Evolutionary conservation across 306 rosid species (phyloP).

Genomic region (Lupinus albus): DNA sequence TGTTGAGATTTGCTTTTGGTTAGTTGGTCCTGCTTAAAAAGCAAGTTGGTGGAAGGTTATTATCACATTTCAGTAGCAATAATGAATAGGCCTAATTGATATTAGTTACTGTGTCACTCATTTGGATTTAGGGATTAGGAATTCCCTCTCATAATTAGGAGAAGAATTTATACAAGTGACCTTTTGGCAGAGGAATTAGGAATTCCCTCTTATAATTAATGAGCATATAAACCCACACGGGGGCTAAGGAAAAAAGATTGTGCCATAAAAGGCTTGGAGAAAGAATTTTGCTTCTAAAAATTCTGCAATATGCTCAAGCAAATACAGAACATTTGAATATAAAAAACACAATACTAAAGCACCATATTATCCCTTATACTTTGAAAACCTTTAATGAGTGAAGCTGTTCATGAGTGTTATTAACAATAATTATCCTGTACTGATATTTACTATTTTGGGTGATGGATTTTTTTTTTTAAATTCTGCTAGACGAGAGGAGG

Average conservation of each 20-base stretch:
- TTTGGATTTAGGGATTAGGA: conserved; percentile 12
- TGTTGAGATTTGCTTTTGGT: conserved; percentile 38
- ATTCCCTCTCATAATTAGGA: conserved; percentile 8
- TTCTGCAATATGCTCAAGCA: conserved; percentile 30
- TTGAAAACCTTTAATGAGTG: neutral
- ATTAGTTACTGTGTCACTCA: conserved; percentile 13
- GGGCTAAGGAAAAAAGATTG: conserved; percentile 9
- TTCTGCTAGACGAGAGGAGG: neutral
- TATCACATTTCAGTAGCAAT: conserved; percentile 27
- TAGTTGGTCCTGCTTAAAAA: neutral
- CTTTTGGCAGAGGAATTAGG: conserved; percentile 4
- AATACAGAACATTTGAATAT: conserved; percentile 1
- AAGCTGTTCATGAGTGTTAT: conserved; percentile 13
- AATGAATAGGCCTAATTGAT: conserved; percentile 26
- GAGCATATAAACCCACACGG: conserved; percentile 5
- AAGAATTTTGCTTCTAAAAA: conserved; percentile 5
- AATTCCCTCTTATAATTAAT: neutral
- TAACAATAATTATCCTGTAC: conserved; percentile 11
- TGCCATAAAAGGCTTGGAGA: conserved; percentile 6
- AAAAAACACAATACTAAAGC: conserved; percentile 2
- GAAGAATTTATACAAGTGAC: conserved; percentile 2
- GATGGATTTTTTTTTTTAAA: no score
- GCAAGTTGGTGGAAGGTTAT: conserved; percentile 7
- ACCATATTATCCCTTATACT: conserved; percentile 1
- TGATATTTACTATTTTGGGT: conserved; percentile 4